Evolutionary conservation across 768 basidiomycete genomes (phyloP).

Genomic region (Pleurotus sapidus): DNA sequence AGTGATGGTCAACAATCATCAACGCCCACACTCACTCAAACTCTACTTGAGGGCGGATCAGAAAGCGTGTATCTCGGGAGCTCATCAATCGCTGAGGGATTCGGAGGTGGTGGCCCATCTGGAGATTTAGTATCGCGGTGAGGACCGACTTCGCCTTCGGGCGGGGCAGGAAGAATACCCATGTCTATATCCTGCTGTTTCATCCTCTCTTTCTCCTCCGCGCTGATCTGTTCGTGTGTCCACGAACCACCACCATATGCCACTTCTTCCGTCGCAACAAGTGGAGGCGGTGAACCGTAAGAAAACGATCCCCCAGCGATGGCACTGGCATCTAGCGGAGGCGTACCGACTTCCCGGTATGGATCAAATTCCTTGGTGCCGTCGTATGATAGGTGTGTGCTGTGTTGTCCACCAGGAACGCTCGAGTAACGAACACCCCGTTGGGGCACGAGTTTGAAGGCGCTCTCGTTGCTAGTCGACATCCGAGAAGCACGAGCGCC

Average conservation of each 20-base stretch:
- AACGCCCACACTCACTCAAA: not conserved
- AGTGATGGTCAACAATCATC: no score
- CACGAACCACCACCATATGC: conserved; percentile 35
- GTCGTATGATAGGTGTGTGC: conserved; percentile 6
- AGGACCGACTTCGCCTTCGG: not conserved
- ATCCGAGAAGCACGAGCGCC: conserved; percentile 32
- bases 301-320: conserved; percentile 8
- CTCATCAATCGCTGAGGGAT: not conserved
- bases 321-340: conserved; percentile 3
- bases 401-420: conserved; percentile 15
- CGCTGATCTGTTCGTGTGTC: conserved; percentile 29
- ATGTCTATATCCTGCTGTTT: conserved; percentile 6
- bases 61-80: conserved; percentile 3
- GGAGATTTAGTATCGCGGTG: not conserved
- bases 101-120: not conserved
- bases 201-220: conserved; percentile 26
- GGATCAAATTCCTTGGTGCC: conserved; percentile 33
- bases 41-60: not conserved
- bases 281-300: conserved; percentile 8
- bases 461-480: conserved; percentile 28
- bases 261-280: conserved; percentile 20
- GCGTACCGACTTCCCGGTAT: conserved; percentile 28
- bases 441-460: conserved; percentile 28
- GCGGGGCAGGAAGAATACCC: not conserved
- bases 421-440: conserved; percentile 23